Evolutionary conservation across 176 grass and related monocot genomes (phyloP).

Genomic region (Aegilops longissima): DNA sequence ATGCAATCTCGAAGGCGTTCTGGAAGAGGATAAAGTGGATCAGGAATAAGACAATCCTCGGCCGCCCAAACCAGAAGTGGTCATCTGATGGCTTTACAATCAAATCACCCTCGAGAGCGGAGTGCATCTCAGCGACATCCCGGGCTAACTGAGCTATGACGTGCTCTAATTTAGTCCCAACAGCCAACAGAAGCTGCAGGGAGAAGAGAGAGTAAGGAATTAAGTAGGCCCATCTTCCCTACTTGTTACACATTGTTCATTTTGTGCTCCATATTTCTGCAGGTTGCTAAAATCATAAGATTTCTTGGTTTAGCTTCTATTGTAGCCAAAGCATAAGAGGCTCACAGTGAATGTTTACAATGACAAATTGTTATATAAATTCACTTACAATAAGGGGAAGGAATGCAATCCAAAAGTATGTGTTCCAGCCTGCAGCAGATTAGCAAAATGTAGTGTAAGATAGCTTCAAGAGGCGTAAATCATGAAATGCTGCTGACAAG

Average conservation of each 20-base stretch:
- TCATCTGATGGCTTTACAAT: slow-evolving; percentile 73
- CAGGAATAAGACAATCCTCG: slow-evolving; percentile 49
- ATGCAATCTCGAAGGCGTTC: slow-evolving; percentile 54
- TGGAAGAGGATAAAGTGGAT: slow-evolving; percentile 63
- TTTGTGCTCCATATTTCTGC: neutral
- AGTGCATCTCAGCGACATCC: slow-evolving; percentile 74
- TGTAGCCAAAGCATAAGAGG: slow-evolving; percentile 10
- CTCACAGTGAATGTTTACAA: neutral
- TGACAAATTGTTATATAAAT: neutral
- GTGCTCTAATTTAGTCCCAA: slow-evolving; percentile 85
- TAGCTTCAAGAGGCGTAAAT: neutral
- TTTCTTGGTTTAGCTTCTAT: neutral
- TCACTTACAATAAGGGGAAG: slow-evolving; percentile 81
- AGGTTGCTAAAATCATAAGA: neutral
- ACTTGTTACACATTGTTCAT: neutral
- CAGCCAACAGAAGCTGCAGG: slow-evolving; percentile 71
- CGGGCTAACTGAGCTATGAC: slow-evolving; percentile 71
- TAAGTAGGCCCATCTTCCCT: neutral
- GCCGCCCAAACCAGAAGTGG: slow-evolving; percentile 75
- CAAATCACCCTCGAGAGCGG: slow-evolving; percentile 55
- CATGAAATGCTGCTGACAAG: neutral
- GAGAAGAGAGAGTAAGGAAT: neutral
- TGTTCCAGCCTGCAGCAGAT: slow-evolving; percentile 85
- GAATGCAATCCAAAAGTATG: slow-evolving; percentile 92
- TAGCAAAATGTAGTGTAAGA: neutral